phyloP scores from a whole-genome alignment of 2,329 filamentous ascomycete genomes.

The Ustulina deusta region DNA sequence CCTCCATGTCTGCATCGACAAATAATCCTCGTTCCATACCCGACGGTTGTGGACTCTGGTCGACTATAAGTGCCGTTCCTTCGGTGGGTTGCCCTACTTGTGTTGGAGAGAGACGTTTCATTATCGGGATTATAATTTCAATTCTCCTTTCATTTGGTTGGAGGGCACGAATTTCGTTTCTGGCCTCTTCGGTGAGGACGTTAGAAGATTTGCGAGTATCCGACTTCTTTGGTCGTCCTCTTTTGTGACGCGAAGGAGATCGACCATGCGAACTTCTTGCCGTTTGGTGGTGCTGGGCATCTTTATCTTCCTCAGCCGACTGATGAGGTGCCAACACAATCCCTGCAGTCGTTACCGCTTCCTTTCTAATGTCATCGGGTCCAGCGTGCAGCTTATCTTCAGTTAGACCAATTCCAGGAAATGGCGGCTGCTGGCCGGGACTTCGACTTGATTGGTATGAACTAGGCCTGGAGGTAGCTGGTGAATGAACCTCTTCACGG shows the following conservation, averaged over 20 bases:
- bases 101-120: slow-evolving; percentile 7
- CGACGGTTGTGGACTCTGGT: neutral
- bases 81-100: neutral
- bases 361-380: neutral
- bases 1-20: neutral
- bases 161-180: neutral
- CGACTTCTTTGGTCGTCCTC: slow-evolving; percentile 23
- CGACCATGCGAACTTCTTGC: neutral
- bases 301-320: slow-evolving; percentile 11
- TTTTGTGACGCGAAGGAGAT: slow-evolving; percentile 11
- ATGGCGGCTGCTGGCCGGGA: neutral
- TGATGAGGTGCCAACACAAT: neutral
- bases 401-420: neutral
- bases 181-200: neutral
- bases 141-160: slow-evolving; percentile 34
- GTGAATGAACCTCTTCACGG: slow-evolving; percentile 21
- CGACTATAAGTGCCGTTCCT: neutral
- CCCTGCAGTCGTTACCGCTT: neutral
- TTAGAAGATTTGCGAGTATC: neutral
- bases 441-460: neutral
- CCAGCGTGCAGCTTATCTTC: neutral
- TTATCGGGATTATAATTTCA: slow-evolving; percentile 37
- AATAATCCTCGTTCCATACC: neutral
- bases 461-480: neutral
- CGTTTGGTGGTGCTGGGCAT: slow-evolving; percentile 4